Base-by-base conservation (phyloP, 2,329 filamentous ascomycete genomes). In the Emydomyces testavorans region DNA sequence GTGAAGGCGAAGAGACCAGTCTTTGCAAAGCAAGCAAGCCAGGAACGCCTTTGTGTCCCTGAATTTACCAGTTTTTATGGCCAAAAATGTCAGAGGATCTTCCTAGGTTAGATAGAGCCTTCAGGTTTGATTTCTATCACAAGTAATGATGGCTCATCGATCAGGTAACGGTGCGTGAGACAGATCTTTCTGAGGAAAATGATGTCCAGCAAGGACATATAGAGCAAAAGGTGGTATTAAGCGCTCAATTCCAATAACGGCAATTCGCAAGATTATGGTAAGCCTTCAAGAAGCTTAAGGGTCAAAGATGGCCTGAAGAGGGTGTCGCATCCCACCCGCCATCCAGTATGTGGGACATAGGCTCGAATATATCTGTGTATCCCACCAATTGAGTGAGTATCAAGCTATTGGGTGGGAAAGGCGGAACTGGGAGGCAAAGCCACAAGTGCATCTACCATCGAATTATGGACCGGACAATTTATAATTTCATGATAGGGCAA, bases 401-500 rank as follows among this genome's bases (percentile, higher is more conserved):
- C 40, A 44, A 49, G 38, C 38, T 53, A 53, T 54, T 52, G 49
- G 51, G 42, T 50, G 51, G 49, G 49, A 53, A 49, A 23, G 37
- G 35, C 47, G 51, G 53, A 52, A 51, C 39, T 42, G 24, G 44
- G 42, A 50, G 40, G 34, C 40, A 51, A 47, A 51, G 52, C 46
- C 53, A 53, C 49, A 49, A 40, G 48, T 54, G 52, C 48, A 49
- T 50, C 39, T 48, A 53, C 50, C 38, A 45, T 53, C 50, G 43
- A 49, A 50, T 52, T 50, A 52, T 46, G 48, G 45, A 37, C 46
- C 41, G 29, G 47, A 35, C 42, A 46, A 52, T 41, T 45, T 42
- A 34, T 35, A 43, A 40, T 42, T 47, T 32, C 43, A 50, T 40
- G 46, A 46, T 29, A 46, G 39, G 48, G 38, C 44, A 44, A n/a